These are phyloP conservation scores for Neocatenulostroma microsporum DNA, from an alignment of 2,329 filamentous ascomycete genomes.

Conservation along the genomic window DNA sequence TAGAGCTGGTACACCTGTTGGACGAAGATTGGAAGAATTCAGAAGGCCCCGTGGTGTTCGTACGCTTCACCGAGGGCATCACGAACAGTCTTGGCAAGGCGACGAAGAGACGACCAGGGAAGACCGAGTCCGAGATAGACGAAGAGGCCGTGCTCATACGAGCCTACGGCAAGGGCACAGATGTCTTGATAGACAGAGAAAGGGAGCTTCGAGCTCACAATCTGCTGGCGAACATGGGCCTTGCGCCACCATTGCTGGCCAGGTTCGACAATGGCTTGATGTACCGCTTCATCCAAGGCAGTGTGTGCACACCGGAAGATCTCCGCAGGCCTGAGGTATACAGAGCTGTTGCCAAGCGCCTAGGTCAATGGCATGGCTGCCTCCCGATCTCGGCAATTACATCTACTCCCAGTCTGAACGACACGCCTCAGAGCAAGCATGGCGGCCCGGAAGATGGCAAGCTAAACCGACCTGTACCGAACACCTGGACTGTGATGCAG, in stretches of 20 bases:
- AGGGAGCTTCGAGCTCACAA: slow-evolving; percentile 62
- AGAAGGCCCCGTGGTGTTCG: slow-evolving; percentile 70
- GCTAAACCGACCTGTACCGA: slow-evolving; percentile 64
- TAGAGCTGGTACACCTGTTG: slow-evolving; percentile 68
- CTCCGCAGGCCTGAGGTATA: slow-evolving; percentile 68
- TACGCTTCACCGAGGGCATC: slow-evolving; percentile 94
- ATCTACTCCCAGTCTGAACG: slow-evolving; percentile 26
- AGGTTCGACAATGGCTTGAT: slow-evolving; percentile 94
- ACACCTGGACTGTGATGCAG: slow-evolving; percentile 90
- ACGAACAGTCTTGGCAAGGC: slow-evolving; percentile 87
- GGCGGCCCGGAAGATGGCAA: slow-evolving; percentile 18
- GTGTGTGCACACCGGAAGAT: slow-evolving; percentile 71
- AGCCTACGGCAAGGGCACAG: slow-evolving; percentile 90
- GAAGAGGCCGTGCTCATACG: slow-evolving; percentile 78
- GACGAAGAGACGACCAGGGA: slow-evolving; percentile 60
- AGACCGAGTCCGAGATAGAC: slow-evolving; percentile 70
- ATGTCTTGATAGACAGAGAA: slow-evolving; percentile 91
- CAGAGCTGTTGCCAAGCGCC: slow-evolving; percentile 69
- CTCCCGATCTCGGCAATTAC: slow-evolving; percentile 49
- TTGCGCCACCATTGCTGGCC: slow-evolving; percentile 80
- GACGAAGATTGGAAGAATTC: slow-evolving; percentile 73
- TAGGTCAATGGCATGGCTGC: slow-evolving; percentile 88
- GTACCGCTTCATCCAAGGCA: slow-evolving; percentile 81
- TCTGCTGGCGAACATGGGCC: slow-evolving; percentile 69
- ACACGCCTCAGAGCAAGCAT: slow-evolving; percentile 16